Evolutionary conservation across 257 asterid genomes (phyloP).

Genomic region (Coffea canephora): DNA sequence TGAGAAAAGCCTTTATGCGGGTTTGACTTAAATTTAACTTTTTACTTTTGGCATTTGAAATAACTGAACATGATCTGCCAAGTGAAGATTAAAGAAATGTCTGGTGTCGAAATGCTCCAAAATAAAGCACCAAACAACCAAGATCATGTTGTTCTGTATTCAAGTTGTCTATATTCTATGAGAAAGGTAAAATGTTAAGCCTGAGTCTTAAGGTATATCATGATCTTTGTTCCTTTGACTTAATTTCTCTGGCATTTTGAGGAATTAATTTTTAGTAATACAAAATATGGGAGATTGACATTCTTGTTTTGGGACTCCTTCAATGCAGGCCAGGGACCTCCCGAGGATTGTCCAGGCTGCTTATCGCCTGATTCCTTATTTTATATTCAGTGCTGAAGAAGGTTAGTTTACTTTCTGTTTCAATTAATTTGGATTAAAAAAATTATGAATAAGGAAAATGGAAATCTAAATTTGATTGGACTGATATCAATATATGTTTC

Average conservation of each 20-base stretch:
- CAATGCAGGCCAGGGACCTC: constrained; percentile 93
- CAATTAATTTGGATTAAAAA: neutral
- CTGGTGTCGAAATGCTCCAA: neutral
- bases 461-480: neutral
- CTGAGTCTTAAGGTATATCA: neutral
- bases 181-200: neutral
- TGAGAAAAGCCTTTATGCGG: neutral
- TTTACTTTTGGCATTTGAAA: neutral
- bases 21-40: too few species aligned
- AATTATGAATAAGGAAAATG: neutral
- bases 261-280: neutral
- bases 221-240: neutral
- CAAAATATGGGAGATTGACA: neutral
- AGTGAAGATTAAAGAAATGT: neutral
- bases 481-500: neutral
- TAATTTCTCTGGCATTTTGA: neutral
- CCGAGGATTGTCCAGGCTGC: constrained; percentile 79
- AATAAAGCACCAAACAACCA: neutral
- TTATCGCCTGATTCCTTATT: constrained; percentile 81
- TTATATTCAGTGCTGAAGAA: constrained; percentile 86
- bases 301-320: constrained; percentile 3
- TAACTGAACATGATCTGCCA: neutral
- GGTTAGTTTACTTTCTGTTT: constrained; percentile 37
- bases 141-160: neutral
- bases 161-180: neutral